Base-by-base conservation (phyloP, 768 basidiomycete genomes). In the Cystofilobasidium macerans region DNA sequence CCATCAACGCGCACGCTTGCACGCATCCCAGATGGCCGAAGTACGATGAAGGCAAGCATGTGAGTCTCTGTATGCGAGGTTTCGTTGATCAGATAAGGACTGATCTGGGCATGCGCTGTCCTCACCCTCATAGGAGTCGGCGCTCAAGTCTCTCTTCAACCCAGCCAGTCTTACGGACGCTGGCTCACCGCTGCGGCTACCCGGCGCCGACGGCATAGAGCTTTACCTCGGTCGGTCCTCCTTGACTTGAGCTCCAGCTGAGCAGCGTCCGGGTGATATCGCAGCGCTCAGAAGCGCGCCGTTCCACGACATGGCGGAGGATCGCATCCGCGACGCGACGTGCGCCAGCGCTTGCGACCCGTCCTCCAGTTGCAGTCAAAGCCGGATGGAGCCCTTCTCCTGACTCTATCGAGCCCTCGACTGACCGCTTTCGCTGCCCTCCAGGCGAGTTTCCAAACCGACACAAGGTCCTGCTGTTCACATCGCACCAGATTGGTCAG, bases 391-490 rank as follows among this genome's bases (percentile, higher is more conserved):
- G n/a, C n/a, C n/a, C n/a, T 38, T 14, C 36, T 38, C 36, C 12
- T 12, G 45, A 3, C 9, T 8, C 48, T 51, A 5, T 26, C 16
- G 6, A 2, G n/a, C 38, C 14, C 35, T 56, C 3, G 9, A 1
- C 28, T 40, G 58, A 60, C 36, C 57, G 32, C 4, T 9, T 38
- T 22, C 22, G 9, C 16, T 56, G 8, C n/a, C 28, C 53, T 0
- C 53, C 43, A 65, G 64, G 64, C 22, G 64, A 65, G 45, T 80
- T 88, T 62, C 77, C 79, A 32, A 85, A 81, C 57, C 87, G 86
- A 69, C 86, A 89, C 75, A 80, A 83, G 8, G 83, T 89, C n/a
- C 80, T 91, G 32, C 77, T 90, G 58, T 88, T 88, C 73, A 86
- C 89, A 30, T 87, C 86, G 20, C 84, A 83, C 8, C 89, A 92